Evolutionary conservation across 768 basidiomycete genomes (phyloP).

Genomic region (Amanita pseudoporphyria): DNA sequence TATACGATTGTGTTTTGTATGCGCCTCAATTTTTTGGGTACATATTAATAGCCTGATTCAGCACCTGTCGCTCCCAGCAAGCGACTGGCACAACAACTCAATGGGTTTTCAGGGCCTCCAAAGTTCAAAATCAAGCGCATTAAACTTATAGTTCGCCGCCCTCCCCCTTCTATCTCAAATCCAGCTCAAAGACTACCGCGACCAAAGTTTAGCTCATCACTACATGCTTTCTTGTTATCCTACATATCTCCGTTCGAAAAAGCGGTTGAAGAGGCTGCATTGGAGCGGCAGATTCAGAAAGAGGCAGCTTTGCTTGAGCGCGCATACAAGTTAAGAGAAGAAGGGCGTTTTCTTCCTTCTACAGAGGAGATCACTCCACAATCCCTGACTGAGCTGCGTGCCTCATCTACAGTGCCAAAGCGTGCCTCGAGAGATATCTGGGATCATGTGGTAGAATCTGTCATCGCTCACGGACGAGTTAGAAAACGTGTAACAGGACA

Average conservation of each 20-base stretch:
- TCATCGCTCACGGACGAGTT: slow-evolving; percentile 19
- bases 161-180: slow-evolving; percentile 50
- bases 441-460: slow-evolving; percentile 47
- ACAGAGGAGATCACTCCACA: slow-evolving; percentile 18
- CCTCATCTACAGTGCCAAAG: slow-evolving; percentile 19
- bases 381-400: slow-evolving; percentile 13
- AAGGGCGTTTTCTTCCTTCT: slow-evolving; percentile 31
- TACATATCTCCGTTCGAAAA: slow-evolving; percentile 46
- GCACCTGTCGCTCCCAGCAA: neutral
- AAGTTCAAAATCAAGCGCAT: slow-evolving; percentile 49
- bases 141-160: slow-evolving; percentile 56
- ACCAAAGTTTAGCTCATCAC: slow-evolving; percentile 37
- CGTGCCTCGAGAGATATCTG: slow-evolving; percentile 39
- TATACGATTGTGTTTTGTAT: neutral
- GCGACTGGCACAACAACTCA: neutral
- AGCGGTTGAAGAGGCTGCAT: slow-evolving; percentile 29
- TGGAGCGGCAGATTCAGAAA: slow-evolving; percentile 26
- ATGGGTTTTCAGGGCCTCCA: slow-evolving; percentile 5
- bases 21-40: neutral
- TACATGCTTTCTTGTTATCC: slow-evolving; percentile 50
- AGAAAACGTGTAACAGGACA: slow-evolving; percentile 24
- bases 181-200: slow-evolving; percentile 57
- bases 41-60: neutral
- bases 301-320: slow-evolving; percentile 7
- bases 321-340: slow-evolving; percentile 23